phyloP scores from a whole-genome alignment of 2,329 filamentous ascomycete species.

The Aspergillus sp. region DNA sequence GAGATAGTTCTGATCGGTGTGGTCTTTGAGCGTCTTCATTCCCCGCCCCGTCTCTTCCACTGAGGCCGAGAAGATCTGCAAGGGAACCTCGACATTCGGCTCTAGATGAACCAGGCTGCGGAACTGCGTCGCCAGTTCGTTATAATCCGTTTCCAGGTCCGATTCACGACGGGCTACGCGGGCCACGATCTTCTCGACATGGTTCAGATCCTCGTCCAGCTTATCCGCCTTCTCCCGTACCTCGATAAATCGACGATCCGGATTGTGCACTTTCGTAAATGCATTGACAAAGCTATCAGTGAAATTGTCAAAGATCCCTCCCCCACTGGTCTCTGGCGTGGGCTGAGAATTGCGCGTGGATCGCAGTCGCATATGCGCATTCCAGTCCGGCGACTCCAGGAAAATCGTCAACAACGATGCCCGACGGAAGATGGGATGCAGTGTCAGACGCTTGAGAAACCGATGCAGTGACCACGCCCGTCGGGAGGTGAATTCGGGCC shows the following conservation, averaged over 20 bases:
- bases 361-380: constrained; percentile 81
- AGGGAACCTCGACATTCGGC: constrained; percentile 70
- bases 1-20: constrained; percentile 93
- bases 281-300: constrained; percentile 95
- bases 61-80: constrained; percentile 78
- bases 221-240: constrained; percentile 83
- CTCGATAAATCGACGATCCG: constrained; percentile 88
- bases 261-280: constrained; percentile 92
- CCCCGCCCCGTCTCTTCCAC: constrained; percentile 76
- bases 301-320: constrained; percentile 83
- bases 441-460: constrained; percentile 75
- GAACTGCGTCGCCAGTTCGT: constrained; percentile 87
- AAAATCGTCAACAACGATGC: constrained; percentile 78
- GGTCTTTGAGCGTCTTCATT: constrained; percentile 72
- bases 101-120: constrained; percentile 86
- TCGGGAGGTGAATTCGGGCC: constrained; percentile 79
- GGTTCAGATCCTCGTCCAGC: constrained; percentile 82
- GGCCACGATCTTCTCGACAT: constrained; percentile 93
- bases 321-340: constrained; percentile 35
- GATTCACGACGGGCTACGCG: constrained; percentile 79
- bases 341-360: constrained; percentile 55
- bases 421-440: constrained; percentile 82
- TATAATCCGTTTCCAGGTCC: constrained; percentile 80
- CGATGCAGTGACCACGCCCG: constrained; percentile 84
- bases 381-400: constrained; percentile 91